These are phyloP conservation scores for Thalassiosira tumida DNA, from an alignment of 352 stramenopile species.

Conservation along the genomic window DNA sequence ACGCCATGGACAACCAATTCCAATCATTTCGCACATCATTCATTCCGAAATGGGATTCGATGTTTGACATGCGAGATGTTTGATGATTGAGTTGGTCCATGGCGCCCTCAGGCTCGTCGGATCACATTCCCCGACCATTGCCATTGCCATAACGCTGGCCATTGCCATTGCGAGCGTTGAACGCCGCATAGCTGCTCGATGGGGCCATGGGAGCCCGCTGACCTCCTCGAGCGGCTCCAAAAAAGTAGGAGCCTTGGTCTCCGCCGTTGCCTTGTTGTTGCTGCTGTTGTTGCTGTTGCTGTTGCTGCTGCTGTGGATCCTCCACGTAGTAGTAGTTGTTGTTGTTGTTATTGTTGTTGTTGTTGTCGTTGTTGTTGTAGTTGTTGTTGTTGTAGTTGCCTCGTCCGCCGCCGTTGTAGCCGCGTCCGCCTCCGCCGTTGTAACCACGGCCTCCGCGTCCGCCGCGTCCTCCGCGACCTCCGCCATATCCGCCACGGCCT, in stretches of 20 bases:
- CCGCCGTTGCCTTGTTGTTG: background rate
- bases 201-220: too few species aligned
- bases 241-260: background rate
- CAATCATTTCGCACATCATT: background rate
- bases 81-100: background rate
- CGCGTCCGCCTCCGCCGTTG: too few species aligned
- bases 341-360: background rate
- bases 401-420: too few species aligned
- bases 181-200: background rate
- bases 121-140: background rate
- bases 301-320: too few species aligned
- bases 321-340: too few species aligned
- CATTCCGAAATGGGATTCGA: background rate
- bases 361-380: background rate
- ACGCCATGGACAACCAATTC: too few species aligned
- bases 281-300: conserved; percentile 12
- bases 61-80: background rate
- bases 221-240: too few species aligned
- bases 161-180: background rate
- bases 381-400: too few species aligned
- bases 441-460: background rate
- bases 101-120: background rate
- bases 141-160: too few species aligned
- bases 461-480: conserved; percentile 1
- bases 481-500: background rate